Evolutionary conservation across 352 stramenopile species (phyloP), one percentile per base, ranked within the genome.

Genomic region (Stramenopiles sp.): DNA sequence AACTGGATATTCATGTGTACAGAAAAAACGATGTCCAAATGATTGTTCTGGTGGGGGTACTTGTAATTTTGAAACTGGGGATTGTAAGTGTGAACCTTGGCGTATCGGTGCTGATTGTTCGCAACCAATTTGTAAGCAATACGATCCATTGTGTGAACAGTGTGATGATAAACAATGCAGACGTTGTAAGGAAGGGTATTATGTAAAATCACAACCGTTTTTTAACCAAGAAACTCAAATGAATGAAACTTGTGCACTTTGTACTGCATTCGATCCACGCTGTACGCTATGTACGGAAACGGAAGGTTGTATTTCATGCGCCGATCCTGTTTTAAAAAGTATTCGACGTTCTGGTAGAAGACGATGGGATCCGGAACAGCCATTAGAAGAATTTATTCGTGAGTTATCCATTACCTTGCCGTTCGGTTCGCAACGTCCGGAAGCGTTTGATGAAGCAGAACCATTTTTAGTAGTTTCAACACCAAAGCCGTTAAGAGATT

Each of bases 391-490:
- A 78, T 74, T 88, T 7, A 81, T 77, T 7, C 89, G 93, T 32
- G 91, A 97, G 78, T 90, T 97, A 53, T 94, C 89, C 31, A 88
- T 92, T 78, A 86, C 82, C 7, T 90, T 96, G 63, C 89, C 91
- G 32, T 98, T 96, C 83, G 92, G 91, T 7, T 95, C 89, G 33
- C 88, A 94, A 79, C 85, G 92, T 69, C 85, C 87, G 6, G 85
- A 90, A 33, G 86, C 90, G 43, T 97, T 97, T 85, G 93, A 96
- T 82, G 92, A 97, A 79, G 91, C 90, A 7, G 93, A 97, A 79
- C 74, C 85, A 0, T 96, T 88, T 83, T 86, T 79, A 63, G 89
- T 83, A 63, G 85, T 83, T n/a, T 78, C 84, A 65, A 78, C 81
- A 65, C 23, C 69, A 27, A 1, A 20, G 27, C 81, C 78, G 20